phyloP scores from a whole-genome alignment of 805 yeast species.

The Hanseniaspora valbyensis region DNA sequence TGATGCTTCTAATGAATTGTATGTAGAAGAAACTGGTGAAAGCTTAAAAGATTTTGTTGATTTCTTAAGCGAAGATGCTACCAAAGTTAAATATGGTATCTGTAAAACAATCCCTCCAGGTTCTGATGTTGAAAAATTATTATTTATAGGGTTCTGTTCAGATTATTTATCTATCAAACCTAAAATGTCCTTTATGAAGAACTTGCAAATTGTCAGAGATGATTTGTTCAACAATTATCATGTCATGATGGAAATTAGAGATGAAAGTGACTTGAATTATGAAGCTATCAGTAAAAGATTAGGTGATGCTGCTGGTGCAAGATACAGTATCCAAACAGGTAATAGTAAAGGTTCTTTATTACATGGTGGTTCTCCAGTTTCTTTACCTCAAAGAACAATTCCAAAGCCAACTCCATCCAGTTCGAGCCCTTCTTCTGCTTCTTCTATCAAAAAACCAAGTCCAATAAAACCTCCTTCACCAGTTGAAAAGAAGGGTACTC shows the following conservation, averaged over 20 bases:
- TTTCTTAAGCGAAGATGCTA: conserved; percentile 57
- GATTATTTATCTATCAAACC: conserved; percentile 80
- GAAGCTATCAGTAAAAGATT: conserved; percentile 63
- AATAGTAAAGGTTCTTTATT: conserved; percentile 14
- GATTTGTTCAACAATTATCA: conserved; percentile 72
- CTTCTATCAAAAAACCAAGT: conserved; percentile 6
- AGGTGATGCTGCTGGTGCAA: conserved; percentile 89
- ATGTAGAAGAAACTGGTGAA: conserved; percentile 41
- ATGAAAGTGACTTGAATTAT: conserved; percentile 75
- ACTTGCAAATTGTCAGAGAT: conserved; percentile 60
- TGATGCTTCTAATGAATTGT: conserved; percentile 38
- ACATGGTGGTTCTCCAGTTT: conserved; percentile 6
- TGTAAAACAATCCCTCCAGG: conserved; percentile 82
- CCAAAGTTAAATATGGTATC: conserved; percentile 81
- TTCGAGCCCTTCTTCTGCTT: too few species aligned
- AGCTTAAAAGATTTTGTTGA: conserved; percentile 67
- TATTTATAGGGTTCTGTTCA: conserved; percentile 93
- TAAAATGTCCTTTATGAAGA: conserved; percentile 63
- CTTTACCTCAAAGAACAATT: conserved; percentile 5
- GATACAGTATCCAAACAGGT: conserved; percentile 56
- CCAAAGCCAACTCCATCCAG: conserved; percentile 10
- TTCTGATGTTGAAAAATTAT: conserved; percentile 75
- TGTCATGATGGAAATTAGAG: conserved; percentile 94
- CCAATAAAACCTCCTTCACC: conserved; percentile 4
- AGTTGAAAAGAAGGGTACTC: conserved; percentile 23